Evolutionary conservation across 148 eudicot species (phyloP), one percentile per base, ranked within the genome.

Genomic region (Mesembryanthemum crystallinum): DNA sequence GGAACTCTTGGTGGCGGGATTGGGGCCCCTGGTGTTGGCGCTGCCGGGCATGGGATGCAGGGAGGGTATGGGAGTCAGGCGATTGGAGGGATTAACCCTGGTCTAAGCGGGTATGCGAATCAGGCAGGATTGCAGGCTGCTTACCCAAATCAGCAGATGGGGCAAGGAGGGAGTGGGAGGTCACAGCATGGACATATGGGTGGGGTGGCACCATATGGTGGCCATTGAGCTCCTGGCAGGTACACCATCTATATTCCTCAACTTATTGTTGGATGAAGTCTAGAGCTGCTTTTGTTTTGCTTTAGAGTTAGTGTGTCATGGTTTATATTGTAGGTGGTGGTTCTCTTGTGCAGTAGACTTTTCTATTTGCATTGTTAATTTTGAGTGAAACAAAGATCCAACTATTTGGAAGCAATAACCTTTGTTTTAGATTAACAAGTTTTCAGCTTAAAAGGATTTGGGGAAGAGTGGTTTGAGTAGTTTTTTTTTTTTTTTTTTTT

Each of bases 1-100:
- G 97, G 97, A 15, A 87, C 89, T 1, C 81, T 90, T 43, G 97
- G 93, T 12, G 87, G 87, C 60, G 83, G 89, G 60, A 81, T 88
- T 68, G 78, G 89, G 74, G 28, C 81, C 67, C 77, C 86, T 49
- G 55, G 82, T 10, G 47, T 73, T 43, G 77, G 78, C 33, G 89
- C 77, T 73, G 82, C 82, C 21, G 89, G 79, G 30, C 84, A 89
- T 72, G 93, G 91, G 43, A 81, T 76, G 72, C 91, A 82, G 76
- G 76, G 76, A 45, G 82, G 82, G 7, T 84, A 86, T 73, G 86
- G 84, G 39, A 54, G 25, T 71, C 83, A 76, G 28, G 71, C 57
- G 33, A 37, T 73, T 23, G 67, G 59, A 62, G 69, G 77, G 37
- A 72, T 71, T 3, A 79, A 33, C 28, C 78, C 76, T 0, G 85